Evolutionary conservation across 176 grass and related monocot genomes (phyloP).

Genomic region (Carex parvula): DNA sequence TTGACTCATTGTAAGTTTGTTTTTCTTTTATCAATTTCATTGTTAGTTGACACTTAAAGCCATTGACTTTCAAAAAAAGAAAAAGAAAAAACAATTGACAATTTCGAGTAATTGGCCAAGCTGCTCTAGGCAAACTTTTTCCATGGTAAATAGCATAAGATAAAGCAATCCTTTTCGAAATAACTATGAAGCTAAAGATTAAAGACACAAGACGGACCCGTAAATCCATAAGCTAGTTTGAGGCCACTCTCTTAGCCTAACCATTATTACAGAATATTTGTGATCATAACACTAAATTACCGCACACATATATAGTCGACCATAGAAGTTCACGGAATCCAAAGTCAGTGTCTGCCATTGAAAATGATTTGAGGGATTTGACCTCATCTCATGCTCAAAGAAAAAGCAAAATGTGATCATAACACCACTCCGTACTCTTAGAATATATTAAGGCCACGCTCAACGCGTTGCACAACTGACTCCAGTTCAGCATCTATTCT

Average conservation of each 20-base stretch:
- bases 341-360: no score
- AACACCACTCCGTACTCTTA: conserved; percentile 7
- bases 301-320: neutral
- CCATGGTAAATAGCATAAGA: neutral
- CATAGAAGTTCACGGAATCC: no score
- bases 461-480: conserved; percentile 30
- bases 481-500: conserved; percentile 29
- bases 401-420: neutral
- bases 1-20: no score
- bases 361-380: neutral
- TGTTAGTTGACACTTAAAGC: no score
- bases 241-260: neutral
- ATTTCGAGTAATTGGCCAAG: no score
- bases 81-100: no score
- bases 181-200: neutral
- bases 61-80: no score
- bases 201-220: neutral
- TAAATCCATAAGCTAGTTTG: neutral
- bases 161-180: conserved; percentile 1
- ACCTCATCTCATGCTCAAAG: neutral
- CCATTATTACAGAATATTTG: neutral
- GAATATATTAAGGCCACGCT: conserved; percentile 3
- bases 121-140: neutral
- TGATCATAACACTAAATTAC: neutral
- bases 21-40: no score